Percentiles rank a stretch among this genome's conserved stretches.
These are phyloP conservation scores for Capronia coronata DNA, from an alignment of 2,329 filamentous ascomycete genomes.

Conservation along the genomic window DNA sequence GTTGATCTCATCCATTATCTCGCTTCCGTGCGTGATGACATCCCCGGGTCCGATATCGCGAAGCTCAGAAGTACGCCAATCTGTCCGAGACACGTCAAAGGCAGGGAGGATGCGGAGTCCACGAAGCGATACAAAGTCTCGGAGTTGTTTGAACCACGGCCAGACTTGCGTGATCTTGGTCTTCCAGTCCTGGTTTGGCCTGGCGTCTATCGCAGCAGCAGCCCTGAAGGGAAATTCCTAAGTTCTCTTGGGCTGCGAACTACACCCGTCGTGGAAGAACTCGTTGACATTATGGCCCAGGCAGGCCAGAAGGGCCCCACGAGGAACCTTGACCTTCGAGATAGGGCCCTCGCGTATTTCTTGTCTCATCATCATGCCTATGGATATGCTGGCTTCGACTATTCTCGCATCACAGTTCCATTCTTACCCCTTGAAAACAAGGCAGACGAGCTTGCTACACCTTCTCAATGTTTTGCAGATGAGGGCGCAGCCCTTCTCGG, in stretches of 20 bases:
- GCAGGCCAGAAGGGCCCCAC: conserved; percentile 43
- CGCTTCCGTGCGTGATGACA: conserved; percentile 80
- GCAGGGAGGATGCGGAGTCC: conserved; percentile 48
- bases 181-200: conserved; percentile 80
- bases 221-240: conserved; percentile 69
- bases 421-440: conserved; percentile 68
- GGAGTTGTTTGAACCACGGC: conserved; percentile 75
- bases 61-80: conserved; percentile 72
- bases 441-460: conserved; percentile 57
- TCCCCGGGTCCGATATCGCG: conserved; percentile 72
- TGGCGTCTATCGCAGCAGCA: conserved; percentile 58
- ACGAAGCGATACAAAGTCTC: conserved; percentile 59
- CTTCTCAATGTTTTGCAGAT: conserved; percentile 76
- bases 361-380: conserved; percentile 72
- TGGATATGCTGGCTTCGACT: conserved; percentile 61
- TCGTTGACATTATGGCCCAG: conserved; percentile 71
- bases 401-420: conserved; percentile 48
- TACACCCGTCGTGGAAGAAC: conserved; percentile 63
- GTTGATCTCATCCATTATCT: conserved; percentile 93
- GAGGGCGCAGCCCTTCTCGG: conserved; percentile 68
- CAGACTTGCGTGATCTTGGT: conserved; percentile 60
- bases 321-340: conserved; percentile 49
- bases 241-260: conserved; percentile 63
- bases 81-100: conserved; percentile 64
- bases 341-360: conserved; percentile 72